These are phyloP conservation scores for Vigna mungo DNA, from an alignment of 306 rosid species.

Conservation along the genomic window DNA sequence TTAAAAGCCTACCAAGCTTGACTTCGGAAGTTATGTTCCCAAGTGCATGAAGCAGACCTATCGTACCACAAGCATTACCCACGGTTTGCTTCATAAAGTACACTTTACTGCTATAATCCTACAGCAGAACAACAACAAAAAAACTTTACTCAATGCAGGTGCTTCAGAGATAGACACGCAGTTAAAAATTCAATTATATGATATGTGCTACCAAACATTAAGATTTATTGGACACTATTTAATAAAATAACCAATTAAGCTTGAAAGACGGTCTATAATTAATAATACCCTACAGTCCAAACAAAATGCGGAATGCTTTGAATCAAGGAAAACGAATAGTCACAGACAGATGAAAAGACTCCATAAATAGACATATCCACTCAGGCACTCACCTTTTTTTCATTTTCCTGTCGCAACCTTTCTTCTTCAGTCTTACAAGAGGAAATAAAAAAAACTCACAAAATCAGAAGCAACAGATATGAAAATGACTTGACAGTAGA, in stretches of 20 bases:
- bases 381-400: constrained; percentile 56
- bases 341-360: constrained; percentile 13
- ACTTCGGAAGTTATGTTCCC: constrained; percentile 84
- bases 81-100: constrained; percentile 94
- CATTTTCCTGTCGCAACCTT: constrained; percentile 70
- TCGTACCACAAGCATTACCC: constrained; percentile 96
- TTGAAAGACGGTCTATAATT: not conserved
- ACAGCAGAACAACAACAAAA: constrained; percentile 45
- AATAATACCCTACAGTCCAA: not conserved
- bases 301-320: not conserved
- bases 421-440: constrained; percentile 84
- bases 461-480: constrained; percentile 35
- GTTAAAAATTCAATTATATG: not conserved
- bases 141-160: constrained; percentile 4
- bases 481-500: not conserved
- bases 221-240: constrained; percentile 18
- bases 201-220: constrained; percentile 10
- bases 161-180: not conserved
- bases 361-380: constrained; percentile 32
- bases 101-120: constrained; percentile 69
- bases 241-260: constrained; percentile 14
- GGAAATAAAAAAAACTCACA: constrained; percentile 11
- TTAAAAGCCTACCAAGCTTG: constrained; percentile 68
- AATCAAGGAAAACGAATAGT: constrained; percentile 13
- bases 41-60: constrained; percentile 96